phyloP scores from a whole-genome alignment of 345 rosid genomes.

The Geranium rotundifolium region DNA sequence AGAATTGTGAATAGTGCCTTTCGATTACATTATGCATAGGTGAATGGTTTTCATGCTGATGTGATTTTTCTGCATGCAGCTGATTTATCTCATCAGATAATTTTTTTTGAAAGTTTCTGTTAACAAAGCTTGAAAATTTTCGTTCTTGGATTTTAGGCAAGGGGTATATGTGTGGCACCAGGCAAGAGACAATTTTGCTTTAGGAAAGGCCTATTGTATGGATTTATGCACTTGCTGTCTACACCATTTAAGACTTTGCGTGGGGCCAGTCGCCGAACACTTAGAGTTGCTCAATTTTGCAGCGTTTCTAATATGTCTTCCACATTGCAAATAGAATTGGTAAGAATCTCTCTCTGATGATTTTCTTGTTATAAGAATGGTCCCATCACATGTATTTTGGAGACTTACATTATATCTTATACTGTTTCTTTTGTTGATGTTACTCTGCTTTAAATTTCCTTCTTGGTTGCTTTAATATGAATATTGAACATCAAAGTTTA shows the following conservation, averaged over 20 bases:
- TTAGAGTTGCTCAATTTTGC: constrained; percentile 79
- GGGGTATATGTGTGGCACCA: constrained; percentile 74
- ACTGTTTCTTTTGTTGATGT: background rate
- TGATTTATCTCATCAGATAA: background rate
- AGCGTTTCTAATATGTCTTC: constrained; percentile 68
- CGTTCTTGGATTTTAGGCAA: constrained; percentile 32
- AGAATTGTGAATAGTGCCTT: too few species aligned
- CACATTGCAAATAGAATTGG: constrained; percentile 88
- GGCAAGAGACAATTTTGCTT: constrained; percentile 72
- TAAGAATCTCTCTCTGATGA: constrained; percentile 17
- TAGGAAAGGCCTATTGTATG: constrained; percentile 76
- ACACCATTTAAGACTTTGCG: constrained; percentile 84
- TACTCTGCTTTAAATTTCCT: background rate
- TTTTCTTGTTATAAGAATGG: background rate
- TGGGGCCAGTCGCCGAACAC: constrained; percentile 81
- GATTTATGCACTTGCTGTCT: constrained; percentile 59
- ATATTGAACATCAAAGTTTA: too few species aligned
- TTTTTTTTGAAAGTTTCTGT: background rate
- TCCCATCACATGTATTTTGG: background rate
- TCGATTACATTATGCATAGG: too few species aligned
- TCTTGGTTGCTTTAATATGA: background rate
- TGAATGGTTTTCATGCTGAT: background rate
- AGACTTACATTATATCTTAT: background rate
- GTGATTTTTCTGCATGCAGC: background rate
- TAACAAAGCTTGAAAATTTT: background rate